Evolutionary conservation across 2,329 filamentous ascomycete genomes (phyloP), one percentile per base, ranked within the genome.

Genomic region (Didymosphaeria variabile): DNA sequence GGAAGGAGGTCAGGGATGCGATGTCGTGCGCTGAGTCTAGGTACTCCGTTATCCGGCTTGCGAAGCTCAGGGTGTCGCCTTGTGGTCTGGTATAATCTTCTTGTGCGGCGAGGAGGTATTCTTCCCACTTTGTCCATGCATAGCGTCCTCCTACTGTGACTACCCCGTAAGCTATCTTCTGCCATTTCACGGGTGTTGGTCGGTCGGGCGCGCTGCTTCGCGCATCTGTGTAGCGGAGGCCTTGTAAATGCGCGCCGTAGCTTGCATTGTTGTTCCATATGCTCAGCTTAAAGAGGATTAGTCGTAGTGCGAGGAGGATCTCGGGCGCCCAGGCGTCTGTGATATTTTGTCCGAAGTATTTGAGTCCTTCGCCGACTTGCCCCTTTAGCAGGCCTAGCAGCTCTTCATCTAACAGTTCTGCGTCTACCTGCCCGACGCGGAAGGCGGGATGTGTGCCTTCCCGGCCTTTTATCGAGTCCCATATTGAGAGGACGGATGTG

Each of bases 251-350:
- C 12, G 95, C 95, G 62, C 95, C 95, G 78, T 99, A 98, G 5
- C 92, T 96, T 42, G 95, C 92, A 77, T 97, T 90, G 77, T 97
- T 92, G 78, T 98, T 94, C 95, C 95, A 99, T 60, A 99, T 90
- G 17, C 91, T 93, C 64, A 99, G 86, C 80, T 99, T 99, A 84
- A 97, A 99, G 8, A 99, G 83, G 3, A 93, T 83, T 1, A 90
- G 88, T 50, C 94, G 86, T 58, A 99, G 83, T 0, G 84, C 86
- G 31, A 97, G 84, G 64, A 91, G 84, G 57, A 98, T 94, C 80
- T 98, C 95, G 55, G 91, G 85, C 15, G 89, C 89, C 89, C 92
- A 97, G 72, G 97, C 92, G 76, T 97, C 93, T 60, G 91, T 87
- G 47, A 97, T 80, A 76, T 94, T 88, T 17, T 84, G 75, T 76